These are phyloP conservation scores for Cryptococcus amylolentus DNA, from an alignment of 1,284 basidiomycete species.

Conservation along the genomic window DNA sequence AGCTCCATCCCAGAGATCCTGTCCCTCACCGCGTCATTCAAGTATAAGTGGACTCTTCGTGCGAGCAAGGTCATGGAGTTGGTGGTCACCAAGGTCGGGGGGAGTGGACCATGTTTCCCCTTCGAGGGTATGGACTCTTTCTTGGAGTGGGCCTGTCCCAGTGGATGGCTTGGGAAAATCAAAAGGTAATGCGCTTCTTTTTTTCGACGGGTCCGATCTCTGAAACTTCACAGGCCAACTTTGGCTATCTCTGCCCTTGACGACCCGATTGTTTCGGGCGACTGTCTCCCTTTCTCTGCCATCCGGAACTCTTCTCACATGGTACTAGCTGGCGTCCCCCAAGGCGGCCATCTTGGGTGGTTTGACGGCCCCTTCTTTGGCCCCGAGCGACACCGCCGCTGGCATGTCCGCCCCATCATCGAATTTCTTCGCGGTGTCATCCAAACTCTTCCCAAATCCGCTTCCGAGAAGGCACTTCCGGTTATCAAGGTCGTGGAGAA, in stretches of 20 bases:
- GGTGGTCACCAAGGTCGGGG: slow-evolving; percentile 24
- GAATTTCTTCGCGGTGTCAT: slow-evolving; percentile 26
- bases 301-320: slow-evolving; percentile 61
- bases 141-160: slow-evolving; percentile 45
- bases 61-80: slow-evolving; percentile 24
- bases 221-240: slow-evolving; percentile 40
- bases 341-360: slow-evolving; percentile 91
- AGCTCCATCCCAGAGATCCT: slow-evolving; percentile 22
- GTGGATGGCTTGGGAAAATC: slow-evolving; percentile 27
- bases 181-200: slow-evolving; percentile 15
- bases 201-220: not conserved
- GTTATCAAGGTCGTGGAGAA: slow-evolving; percentile 3
- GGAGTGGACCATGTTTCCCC: slow-evolving; percentile 20
- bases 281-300: slow-evolving; percentile 53
- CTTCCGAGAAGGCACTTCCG: not conserved
- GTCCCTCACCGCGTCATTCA: slow-evolving; percentile 10
- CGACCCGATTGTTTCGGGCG: slow-evolving; percentile 72
- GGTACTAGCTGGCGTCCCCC: slow-evolving; percentile 65
- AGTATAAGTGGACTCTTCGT: slow-evolving; percentile 17
- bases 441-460: slow-evolving; percentile 3
- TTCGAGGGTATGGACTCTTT: slow-evolving; percentile 23
- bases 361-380: slow-evolving; percentile 57
- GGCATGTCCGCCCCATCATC: slow-evolving; percentile 27
- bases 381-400: slow-evolving; percentile 25
- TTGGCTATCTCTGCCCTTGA: slow-evolving; percentile 79